phyloP scores from a whole-genome alignment of 768 basidiomycete species.

The Terana coerulea region DNA sequence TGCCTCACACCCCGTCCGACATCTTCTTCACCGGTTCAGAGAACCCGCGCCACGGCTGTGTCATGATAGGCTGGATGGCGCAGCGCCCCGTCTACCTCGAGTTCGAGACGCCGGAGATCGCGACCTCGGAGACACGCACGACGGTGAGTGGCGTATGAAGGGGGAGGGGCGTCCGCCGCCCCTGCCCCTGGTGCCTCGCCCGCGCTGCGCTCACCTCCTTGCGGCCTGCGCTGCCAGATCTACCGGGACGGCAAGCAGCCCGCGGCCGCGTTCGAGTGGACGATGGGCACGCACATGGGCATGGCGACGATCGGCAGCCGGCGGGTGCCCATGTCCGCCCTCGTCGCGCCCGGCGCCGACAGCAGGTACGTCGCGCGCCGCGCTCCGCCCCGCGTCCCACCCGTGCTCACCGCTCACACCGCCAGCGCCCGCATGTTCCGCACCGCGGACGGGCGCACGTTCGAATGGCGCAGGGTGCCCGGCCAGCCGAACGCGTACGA shows the following conservation, averaged over 20 bases:
- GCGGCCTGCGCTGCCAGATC: slow-evolving; percentile 27
- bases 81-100: slow-evolving; percentile 52
- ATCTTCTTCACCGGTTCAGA: slow-evolving; percentile 69
- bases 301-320: slow-evolving; percentile 49
- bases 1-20: slow-evolving; percentile 15
- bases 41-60: slow-evolving; percentile 60
- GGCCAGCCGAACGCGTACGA: slow-evolving; percentile 54
- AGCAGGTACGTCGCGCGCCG: slow-evolving; percentile 37
- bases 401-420: slow-evolving; percentile 8
- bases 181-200: slow-evolving; percentile 7
- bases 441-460: slow-evolving; percentile 51
- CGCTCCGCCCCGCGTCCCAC: background rate
- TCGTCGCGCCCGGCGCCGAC: slow-evolving; percentile 50
- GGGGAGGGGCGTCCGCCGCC: background rate
- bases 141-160: slow-evolving; percentile 34
- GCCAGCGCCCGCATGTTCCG: slow-evolving; percentile 58
- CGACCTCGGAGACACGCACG: slow-evolving; percentile 38
- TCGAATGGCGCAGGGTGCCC: slow-evolving; percentile 60
- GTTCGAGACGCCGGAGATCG: slow-evolving; percentile 56
- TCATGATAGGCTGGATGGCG: slow-evolving; percentile 49
- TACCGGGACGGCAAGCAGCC: slow-evolving; percentile 47
- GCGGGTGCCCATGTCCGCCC: slow-evolving; percentile 57
- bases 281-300: slow-evolving; percentile 31
- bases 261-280: slow-evolving; percentile 54
- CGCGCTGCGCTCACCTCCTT: slow-evolving; percentile 13